Base-by-base conservation (phyloP, 306 rosid genomes). In the Quercus gilva region DNA sequence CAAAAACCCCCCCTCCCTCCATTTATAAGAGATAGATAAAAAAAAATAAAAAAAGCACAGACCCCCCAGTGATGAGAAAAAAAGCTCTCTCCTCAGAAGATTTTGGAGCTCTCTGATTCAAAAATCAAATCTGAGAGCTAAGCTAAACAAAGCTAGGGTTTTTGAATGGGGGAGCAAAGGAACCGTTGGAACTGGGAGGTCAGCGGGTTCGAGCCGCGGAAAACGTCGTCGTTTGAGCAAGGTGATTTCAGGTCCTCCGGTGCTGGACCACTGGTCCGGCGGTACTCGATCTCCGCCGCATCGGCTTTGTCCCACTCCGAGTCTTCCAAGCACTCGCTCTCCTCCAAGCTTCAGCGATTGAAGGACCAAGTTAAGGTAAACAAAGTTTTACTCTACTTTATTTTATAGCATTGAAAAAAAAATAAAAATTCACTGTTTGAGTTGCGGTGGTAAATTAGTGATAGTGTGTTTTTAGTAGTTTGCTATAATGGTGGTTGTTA, bases 101-200 rank as follows among this genome's bases (percentile, higher is more conserved):
- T 63, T 28, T 63, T 28, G n/a, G 69, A 63, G 69, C 69, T 63
- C 41, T 28, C 69, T n/a, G 67, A 43, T 83, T 83, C 84, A 81
- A 85, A 83, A 73, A 83, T 74, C 12, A 71, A 84, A 79, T 73
- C 90, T 63, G 71, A 72, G 68, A 41, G 37, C 20, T 49, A 31
- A 19, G 55, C 69, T 78, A 74, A 41, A 26, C 20, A 33, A 31
- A 19, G 55, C 69, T 78, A 74, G 77, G 88, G 87, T 76, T 74
- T 85, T 75, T 2, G 20, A 84, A 92, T 95, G 99, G 92, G 86
- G 81, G 98, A 92, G 65, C 94, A 91, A 82, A 82, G 74, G 85
- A 91, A 84, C 87, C 85, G 91, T n/a, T 95, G 99, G 99, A 95
- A 90, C 89, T 95, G 99, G 99, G 98, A 95, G 86, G 97, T 95